These are phyloP conservation scores for Vachellia collinsii DNA, from an alignment of 306 rosid genomes.

Conservation along the genomic window DNA sequence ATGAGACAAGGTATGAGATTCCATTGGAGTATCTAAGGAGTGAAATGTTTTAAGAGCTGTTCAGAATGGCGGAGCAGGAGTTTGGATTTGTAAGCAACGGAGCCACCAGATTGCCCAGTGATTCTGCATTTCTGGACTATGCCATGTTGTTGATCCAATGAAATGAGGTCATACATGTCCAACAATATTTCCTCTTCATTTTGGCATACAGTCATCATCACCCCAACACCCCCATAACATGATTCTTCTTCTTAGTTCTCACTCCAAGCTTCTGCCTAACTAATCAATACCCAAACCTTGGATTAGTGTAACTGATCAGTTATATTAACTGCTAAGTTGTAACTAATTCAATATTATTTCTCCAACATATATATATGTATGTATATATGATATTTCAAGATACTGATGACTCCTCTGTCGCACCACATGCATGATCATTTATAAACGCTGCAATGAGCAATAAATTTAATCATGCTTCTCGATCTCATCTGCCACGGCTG, in stretches of 20 bases:
- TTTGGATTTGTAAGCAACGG: background rate
- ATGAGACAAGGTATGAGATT: background rate
- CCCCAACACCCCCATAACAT: background rate
- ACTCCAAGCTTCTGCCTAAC: too few species aligned
- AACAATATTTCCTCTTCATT: background rate
- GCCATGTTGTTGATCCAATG: background rate
- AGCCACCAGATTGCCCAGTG: background rate
- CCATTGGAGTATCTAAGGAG: background rate
- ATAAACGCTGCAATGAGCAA: too few species aligned
- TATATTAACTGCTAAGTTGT: too few species aligned
- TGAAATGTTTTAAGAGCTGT: background rate
- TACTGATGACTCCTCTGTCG: background rate
- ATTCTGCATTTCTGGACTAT: background rate
- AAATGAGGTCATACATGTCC: background rate
- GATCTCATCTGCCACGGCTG: background rate
- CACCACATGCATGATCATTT: too few species aligned
- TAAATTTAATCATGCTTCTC: too few species aligned
- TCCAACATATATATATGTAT: background rate
- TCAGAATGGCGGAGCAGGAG: background rate
- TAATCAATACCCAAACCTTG: too few species aligned
- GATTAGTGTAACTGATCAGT: too few species aligned
- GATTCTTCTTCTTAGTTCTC: background rate
- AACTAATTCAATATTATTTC: background rate
- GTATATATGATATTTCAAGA: background rate
- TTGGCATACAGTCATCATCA: background rate